Evolutionary conservation across 1,139 yeast genomes (phyloP), one percentile per base, ranked within the genome.

Genomic region (Yamadazyma pseudoaaseri): DNA sequence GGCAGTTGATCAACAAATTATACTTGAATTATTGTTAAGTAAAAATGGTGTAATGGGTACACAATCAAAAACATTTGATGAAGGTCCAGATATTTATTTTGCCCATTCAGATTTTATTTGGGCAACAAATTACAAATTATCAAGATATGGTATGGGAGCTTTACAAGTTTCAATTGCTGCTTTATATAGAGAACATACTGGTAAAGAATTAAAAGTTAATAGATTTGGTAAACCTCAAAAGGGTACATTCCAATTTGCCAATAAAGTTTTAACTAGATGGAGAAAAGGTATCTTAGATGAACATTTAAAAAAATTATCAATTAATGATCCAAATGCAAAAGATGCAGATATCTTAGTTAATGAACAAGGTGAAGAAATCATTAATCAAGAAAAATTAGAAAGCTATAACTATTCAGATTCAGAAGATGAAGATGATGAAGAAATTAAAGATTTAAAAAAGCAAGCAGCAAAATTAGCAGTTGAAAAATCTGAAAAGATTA

Each of bases 1-100:
- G 94, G 94, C 92, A 31, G 89, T 86, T 22, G 95, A 86, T 58
- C 92, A 84, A 60, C 95, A 86, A 57, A 85, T 86, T 54, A 85
- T 85, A 44, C 67, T 86, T 52, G 95, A 85, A 53, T 66, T 86
- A 47, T 69, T 85, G 33, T 67, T 84, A 59, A 80, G 89, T 37
- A 75, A 81, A 50, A 67, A 79, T 41, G 95, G 95, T 51, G 79
- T 76, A 30, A 83, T 86, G 94, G 94, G 95, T 26, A 85, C 95
- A 4, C 66, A 71, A 34, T 76, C 85, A 17, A 71, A 78, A 46
- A 76, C 83, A 15, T 80, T 59, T 53, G 82, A 79, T 39, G 87
- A 85, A 49, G 94, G 94, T 31, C 94, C 94, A 15, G 76, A 78
- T 37, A 78, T 86, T 42, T 86, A 81, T 61, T 86, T 85, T 67